Percentiles rank a stretch among this genome's conserved stretches.
Evolutionary conservation across 2,329 filamentous ascomycete genomes (phyloP).

Genomic region (Alternaria dauci): DNA sequence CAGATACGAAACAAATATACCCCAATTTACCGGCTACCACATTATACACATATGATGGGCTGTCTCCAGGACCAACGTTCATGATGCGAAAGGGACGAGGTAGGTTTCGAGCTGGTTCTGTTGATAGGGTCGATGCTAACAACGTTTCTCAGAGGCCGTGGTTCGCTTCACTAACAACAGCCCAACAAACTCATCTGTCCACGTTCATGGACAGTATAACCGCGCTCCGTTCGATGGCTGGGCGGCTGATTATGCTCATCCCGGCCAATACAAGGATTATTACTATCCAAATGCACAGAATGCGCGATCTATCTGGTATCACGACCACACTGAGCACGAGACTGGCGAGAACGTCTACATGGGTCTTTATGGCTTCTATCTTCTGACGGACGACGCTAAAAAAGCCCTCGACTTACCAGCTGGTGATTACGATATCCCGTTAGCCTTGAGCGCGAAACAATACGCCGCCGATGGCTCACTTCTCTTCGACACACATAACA

Average conservation of each 20-base stretch:
- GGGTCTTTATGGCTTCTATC: conserved; percentile 66
- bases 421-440: conserved; percentile 63
- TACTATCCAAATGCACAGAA: conserved; percentile 67
- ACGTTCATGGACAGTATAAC: conserved; percentile 64
- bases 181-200: conserved; percentile 56
- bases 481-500: conserved; percentile 56
- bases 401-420: conserved; percentile 59
- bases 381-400: conserved; percentile 62
- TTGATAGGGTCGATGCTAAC: conserved; percentile 1
- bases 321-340: conserved; percentile 55
- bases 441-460: conserved; percentile 60
- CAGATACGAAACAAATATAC: conserved; percentile 55
- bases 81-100: conserved; percentile 56
- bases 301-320: conserved; percentile 66
- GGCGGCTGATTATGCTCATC: conserved; percentile 62
- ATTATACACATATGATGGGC: conserved; percentile 63
- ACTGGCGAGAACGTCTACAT: conserved; percentile 65
- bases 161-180: conserved; percentile 64
- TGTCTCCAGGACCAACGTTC: conserved; percentile 64
- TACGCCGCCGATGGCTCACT: conserved; percentile 63
- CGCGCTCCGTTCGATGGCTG: conserved; percentile 62
- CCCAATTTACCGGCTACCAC: conserved; percentile 52
- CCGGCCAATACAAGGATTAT: conserved; percentile 68
- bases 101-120: conserved; percentile 5
- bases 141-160: conserved; percentile 55